These are phyloP conservation scores for Chlorella sp. DNA, from an alignment of 139 green algal species.

Conservation along the genomic window DNA sequence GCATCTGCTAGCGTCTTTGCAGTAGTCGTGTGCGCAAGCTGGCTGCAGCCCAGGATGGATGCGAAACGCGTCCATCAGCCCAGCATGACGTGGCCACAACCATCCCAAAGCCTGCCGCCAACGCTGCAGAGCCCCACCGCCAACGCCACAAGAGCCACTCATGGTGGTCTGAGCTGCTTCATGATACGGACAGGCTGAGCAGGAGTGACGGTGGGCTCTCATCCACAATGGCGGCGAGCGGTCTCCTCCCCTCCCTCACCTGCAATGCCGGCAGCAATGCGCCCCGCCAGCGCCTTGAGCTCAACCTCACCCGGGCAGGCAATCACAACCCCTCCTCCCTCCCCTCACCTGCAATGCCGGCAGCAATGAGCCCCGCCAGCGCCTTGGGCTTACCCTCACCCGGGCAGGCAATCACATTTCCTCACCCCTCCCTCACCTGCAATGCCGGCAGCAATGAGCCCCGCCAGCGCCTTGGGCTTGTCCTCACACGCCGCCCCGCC, in stretches of 20 bases:
- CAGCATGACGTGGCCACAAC: too few species aligned
- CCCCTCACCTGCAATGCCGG: neutral
- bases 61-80: too few species aligned
- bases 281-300: neutral
- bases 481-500: slow-evolving; percentile 6
- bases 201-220: too few species aligned
- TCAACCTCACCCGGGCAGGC: neutral
- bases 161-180: too few species aligned
- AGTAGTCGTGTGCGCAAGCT: neutral
- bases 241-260: neutral
- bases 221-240: too few species aligned
- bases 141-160: too few species aligned
- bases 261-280: neutral
- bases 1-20: neutral
- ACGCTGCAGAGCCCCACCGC: too few species aligned
- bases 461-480: slow-evolving; percentile 1
- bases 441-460: neutral
- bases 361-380: neutral
- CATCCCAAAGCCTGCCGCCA: too few species aligned
- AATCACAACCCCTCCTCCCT: neutral
- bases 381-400: too few species aligned
- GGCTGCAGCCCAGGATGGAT: too few species aligned
- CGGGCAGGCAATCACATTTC: too few species aligned
- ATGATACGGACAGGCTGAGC: too few species aligned
- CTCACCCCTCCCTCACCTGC: neutral